phyloP scores from a whole-genome alignment of 495 filamentous ascomycete species.

The Aspergillus incahuasiensis region DNA sequence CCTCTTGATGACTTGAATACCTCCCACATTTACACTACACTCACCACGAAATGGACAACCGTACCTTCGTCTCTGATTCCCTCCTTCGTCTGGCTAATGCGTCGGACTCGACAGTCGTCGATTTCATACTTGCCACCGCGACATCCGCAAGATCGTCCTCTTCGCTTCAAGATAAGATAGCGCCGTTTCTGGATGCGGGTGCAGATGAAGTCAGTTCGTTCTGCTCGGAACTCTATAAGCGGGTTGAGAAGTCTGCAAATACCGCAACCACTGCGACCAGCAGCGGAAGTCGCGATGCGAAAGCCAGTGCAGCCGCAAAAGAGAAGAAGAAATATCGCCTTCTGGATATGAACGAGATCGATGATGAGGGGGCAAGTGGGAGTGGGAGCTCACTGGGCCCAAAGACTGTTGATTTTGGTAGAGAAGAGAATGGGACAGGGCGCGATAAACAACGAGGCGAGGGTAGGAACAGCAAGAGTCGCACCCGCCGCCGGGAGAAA shows the following conservation, averaged over 20 bases:
- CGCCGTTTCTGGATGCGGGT: conserved; percentile 49
- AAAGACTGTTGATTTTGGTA: conserved; percentile 47
- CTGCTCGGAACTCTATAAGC: conserved; percentile 48
- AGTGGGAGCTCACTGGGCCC: conserved; percentile 41
- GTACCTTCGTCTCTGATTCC: conserved; percentile 44
- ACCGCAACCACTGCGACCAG: conserved; percentile 1
- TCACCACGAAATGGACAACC: conserved; percentile 25
- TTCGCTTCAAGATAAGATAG: conserved; percentile 50
- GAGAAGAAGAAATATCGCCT: conserved; percentile 70
- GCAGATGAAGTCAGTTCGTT: conserved; percentile 47
- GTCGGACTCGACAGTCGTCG: conserved; percentile 56
- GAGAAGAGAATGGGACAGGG: conserved; percentile 30
- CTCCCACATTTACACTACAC: not conserved
- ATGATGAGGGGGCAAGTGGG: conserved; percentile 23
- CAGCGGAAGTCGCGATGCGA: conserved; percentile 15
- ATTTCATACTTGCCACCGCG: conserved; percentile 60
- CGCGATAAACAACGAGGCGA: conserved; percentile 21
- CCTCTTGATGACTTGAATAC: not conserved
- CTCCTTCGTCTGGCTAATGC: conserved; percentile 52
- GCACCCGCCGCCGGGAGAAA: conserved; percentile 23
- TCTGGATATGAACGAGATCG: conserved; percentile 77
- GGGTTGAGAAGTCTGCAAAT: conserved; percentile 32
- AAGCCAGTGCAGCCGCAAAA: not conserved
- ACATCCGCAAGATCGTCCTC: conserved; percentile 49
- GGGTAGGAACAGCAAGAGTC: conserved; percentile 29